phyloP scores from a whole-genome alignment of 306 rosid species.

The Cyclanthera cordifolia region DNA sequence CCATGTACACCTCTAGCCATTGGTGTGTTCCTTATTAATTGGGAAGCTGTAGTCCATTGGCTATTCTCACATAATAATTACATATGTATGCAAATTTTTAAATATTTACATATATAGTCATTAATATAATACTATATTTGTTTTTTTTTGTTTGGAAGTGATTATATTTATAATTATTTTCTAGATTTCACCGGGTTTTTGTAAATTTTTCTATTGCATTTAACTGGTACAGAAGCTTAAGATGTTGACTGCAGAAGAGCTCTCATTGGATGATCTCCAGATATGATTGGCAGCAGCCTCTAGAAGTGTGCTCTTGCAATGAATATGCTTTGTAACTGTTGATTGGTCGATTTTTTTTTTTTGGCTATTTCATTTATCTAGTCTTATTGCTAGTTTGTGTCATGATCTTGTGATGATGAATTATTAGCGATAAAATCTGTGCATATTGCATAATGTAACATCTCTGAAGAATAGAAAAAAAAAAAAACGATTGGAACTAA shows the following conservation, averaged over 20 bases:
- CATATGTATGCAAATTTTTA: no score
- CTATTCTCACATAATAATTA: no score
- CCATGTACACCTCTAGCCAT: no score
- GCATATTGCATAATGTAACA: slow-evolving; percentile 9
- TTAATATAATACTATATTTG: no score
- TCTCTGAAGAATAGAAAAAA: background rate
- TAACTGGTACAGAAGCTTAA: slow-evolving; percentile 60
- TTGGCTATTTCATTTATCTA: background rate
- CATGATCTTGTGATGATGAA: background rate
- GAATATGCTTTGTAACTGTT: background rate
- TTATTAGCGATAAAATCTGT: background rate
- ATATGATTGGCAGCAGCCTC: slow-evolving; percentile 29
- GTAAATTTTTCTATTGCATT: no score
- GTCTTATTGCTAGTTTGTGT: slow-evolving; percentile 6
- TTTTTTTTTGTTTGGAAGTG: no score
- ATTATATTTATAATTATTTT: no score
- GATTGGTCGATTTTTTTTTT: background rate
- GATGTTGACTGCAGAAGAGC: slow-evolving; percentile 50
- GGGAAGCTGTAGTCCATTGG: no score
- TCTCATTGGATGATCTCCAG: slow-evolving; percentile 75
- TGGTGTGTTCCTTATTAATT: no score
- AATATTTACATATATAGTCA: no score
- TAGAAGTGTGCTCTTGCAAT: background rate
- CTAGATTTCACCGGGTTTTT: no score
- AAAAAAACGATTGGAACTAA: background rate